A percentile compares a stretch with the other conserved stretches of the same genome.
These are phyloP conservation scores for Ophiostoma quercus DNA, from an alignment of 2,329 filamentous ascomycete species.

Conservation along the genomic window DNA sequence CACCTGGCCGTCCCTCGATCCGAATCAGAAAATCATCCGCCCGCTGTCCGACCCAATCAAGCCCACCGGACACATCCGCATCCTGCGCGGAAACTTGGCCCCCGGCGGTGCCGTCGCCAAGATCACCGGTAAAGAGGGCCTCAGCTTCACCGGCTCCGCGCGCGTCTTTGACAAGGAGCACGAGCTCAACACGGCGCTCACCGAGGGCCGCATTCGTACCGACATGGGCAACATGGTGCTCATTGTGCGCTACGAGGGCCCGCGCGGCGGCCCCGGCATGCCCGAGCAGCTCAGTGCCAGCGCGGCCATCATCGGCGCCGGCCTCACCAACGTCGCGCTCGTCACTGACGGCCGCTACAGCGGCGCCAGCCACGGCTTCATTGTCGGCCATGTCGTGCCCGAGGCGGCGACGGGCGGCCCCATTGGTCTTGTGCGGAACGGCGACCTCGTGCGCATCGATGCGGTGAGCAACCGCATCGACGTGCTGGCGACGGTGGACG, in stretches of 20 bases:
- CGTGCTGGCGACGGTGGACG: conserved; percentile 47
- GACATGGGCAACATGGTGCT: conserved; percentile 73
- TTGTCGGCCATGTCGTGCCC: conserved; percentile 87
- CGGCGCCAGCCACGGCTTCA: conserved; percentile 85
- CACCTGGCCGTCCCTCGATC: conserved; percentile 68
- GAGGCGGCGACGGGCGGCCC: conserved; percentile 87
- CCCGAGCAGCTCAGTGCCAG: conserved; percentile 86
- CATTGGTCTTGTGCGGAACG: conserved; percentile 74
- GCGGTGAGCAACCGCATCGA: conserved; percentile 74
- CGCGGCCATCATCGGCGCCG: conserved; percentile 88
- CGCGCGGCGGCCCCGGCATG: conserved; percentile 92
- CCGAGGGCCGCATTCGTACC: conserved; percentile 48
- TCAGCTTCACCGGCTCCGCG: conserved; percentile 73
- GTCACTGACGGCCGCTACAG: conserved; percentile 90
- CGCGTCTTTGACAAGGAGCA: conserved; percentile 83
- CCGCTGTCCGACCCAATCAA: conserved; percentile 71
- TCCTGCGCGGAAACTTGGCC: conserved; percentile 80
- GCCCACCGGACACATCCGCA: conserved; percentile 76
- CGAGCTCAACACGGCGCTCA: conserved; percentile 68
- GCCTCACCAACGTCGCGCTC: conserved; percentile 78
- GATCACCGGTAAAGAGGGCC: conserved; percentile 92
- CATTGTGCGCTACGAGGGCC: conserved; percentile 88
- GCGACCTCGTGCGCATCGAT: conserved; percentile 81
- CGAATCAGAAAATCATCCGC: conserved; percentile 77
- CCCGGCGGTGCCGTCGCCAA: conserved; percentile 89